These are phyloP conservation scores for Hyaloperonospora brassicae DNA, from an alignment of 352 stramenopile genomes.

Conservation along the genomic window DNA sequence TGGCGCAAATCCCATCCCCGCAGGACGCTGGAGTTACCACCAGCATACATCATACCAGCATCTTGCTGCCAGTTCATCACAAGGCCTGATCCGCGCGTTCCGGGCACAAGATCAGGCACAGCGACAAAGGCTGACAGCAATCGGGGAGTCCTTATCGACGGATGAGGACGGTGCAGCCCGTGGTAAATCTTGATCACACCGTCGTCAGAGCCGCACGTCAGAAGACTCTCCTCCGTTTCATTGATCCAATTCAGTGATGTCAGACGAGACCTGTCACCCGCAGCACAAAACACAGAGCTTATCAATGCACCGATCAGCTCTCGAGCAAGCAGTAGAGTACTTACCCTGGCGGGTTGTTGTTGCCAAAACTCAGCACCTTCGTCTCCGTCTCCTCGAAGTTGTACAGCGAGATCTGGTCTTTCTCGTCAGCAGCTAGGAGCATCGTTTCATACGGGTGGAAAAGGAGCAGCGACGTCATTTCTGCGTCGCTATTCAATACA, in stretches of 20 bases:
- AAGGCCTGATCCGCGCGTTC: constrained; percentile 88
- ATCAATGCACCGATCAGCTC: constrained; percentile 2
- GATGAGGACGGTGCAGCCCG: constrained; percentile 58
- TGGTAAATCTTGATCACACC: constrained; percentile 95
- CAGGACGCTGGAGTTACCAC: constrained; percentile 88
- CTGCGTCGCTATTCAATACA: constrained; percentile 88
- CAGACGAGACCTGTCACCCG: constrained; percentile 64
- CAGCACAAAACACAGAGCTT: constrained; percentile 8
- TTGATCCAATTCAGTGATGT: constrained; percentile 97
- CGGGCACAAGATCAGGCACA: constrained; percentile 87
- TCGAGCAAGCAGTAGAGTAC: constrained; percentile 12
- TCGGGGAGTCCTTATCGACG: constrained; percentile 37
- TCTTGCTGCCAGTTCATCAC: constrained; percentile 95
- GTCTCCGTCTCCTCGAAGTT: constrained; percentile 89
- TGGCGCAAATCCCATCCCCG: constrained; percentile 92
- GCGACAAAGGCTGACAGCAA: constrained; percentile 91
- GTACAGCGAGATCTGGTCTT: constrained; percentile 92
- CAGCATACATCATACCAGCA: constrained; percentile 85
- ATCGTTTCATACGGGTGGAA: constrained; percentile 95
- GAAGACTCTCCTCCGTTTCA: constrained; percentile 86
- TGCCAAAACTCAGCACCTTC: constrained; percentile 74
- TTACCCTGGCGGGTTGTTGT: constrained; percentile 77
- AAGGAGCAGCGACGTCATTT: constrained; percentile 92
- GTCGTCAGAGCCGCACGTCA: constrained; percentile 94
- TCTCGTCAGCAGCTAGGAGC: constrained; percentile 92